Percentiles rank a stretch among this genome's conserved stretches.
These are phyloP conservation scores for Selaginella tamariscina DNA, from an alignment of 75 land plant species.

Conservation along the genomic window DNA sequence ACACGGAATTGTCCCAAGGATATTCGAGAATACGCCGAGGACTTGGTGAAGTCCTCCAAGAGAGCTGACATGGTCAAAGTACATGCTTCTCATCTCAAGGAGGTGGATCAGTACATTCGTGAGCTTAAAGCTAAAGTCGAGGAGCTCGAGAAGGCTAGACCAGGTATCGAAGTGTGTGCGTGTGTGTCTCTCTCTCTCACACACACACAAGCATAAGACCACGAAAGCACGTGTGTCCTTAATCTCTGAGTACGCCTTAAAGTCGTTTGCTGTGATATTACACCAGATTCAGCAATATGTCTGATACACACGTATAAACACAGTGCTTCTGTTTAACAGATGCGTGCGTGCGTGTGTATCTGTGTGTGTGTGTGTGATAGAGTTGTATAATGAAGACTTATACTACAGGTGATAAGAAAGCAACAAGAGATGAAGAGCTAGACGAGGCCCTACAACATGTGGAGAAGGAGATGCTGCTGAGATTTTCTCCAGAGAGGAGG, in stretches of 20 bases:
- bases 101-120: conserved; percentile 25
- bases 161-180: too few species aligned
- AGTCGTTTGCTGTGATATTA: too few species aligned
- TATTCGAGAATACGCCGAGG: background rate
- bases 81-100: conserved; percentile 31
- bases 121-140: conserved; percentile 19
- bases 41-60: background rate
- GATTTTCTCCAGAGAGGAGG: conserved; percentile 6
- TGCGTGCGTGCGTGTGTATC: too few species aligned
- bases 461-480: conserved; percentile 10
- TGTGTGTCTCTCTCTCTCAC: too few species aligned
- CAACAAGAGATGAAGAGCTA: conserved; percentile 10
- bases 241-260: too few species aligned
- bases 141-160: conserved; percentile 20
- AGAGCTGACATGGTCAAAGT: conserved; percentile 30
- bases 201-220: too few species aligned
- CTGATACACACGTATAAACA: too few species aligned
- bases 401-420: conserved; percentile 17
- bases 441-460: conserved; percentile 16
- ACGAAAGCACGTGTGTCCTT: too few species aligned
- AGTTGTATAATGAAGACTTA: conserved; percentile 19
- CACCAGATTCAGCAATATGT: too few species aligned
- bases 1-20: conserved; percentile 8
- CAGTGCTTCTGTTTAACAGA: too few species aligned
- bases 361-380: too few species aligned